Percentiles rank a stretch among this genome's conserved stretches.
Evolutionary conservation across 352 stramenopile genomes (phyloP).

Genomic region (Globisporangium orthogonon): DNA sequence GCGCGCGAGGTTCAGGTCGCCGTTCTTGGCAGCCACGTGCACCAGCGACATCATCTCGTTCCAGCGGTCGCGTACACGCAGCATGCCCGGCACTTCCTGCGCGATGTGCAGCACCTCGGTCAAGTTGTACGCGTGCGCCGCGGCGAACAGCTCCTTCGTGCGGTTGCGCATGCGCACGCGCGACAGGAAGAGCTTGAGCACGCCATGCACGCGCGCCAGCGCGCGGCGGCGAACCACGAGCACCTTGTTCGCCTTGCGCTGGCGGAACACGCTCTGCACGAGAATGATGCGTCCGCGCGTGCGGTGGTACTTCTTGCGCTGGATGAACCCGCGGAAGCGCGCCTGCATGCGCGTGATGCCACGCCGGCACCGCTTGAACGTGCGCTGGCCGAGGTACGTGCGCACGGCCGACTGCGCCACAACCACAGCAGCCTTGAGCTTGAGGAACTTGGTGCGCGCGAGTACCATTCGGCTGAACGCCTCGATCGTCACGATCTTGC

Average conservation of each 20-base stretch:
- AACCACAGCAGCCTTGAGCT: constrained; percentile 36
- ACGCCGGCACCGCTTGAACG: constrained; percentile 56
- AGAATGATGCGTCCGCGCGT: constrained; percentile 42
- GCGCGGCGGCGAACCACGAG: constrained; percentile 49
- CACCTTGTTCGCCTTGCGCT: constrained; percentile 43
- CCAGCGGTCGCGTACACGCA: constrained; percentile 66
- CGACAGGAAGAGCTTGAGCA: constrained; percentile 71
- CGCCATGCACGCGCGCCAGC: constrained; percentile 59
- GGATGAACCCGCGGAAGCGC: constrained; percentile 42
- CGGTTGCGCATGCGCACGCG: constrained; percentile 81
- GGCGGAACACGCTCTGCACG: constrained; percentile 73
- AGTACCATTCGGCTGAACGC: constrained; percentile 64
- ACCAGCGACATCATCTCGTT: constrained; percentile 85
- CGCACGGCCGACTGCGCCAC: constrained; percentile 72
- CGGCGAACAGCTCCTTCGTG: constrained; percentile 70
- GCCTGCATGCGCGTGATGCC: constrained; percentile 70
- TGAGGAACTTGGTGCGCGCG: constrained; percentile 43
- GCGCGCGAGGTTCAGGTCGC: constrained; percentile 72
- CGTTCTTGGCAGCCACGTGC: constrained; percentile 86
- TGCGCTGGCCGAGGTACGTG: constrained; percentile 52
- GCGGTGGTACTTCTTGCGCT: constrained; percentile 58
- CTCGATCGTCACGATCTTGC: constrained; percentile 63
- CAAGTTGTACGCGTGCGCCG: constrained; percentile 70
- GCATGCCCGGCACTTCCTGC: constrained; percentile 74
- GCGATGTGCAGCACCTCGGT: constrained; percentile 77